Evolutionary conservation across 495 filamentous ascomycete species (phyloP).

Genomic region (Amniculicola lignicola): DNA sequence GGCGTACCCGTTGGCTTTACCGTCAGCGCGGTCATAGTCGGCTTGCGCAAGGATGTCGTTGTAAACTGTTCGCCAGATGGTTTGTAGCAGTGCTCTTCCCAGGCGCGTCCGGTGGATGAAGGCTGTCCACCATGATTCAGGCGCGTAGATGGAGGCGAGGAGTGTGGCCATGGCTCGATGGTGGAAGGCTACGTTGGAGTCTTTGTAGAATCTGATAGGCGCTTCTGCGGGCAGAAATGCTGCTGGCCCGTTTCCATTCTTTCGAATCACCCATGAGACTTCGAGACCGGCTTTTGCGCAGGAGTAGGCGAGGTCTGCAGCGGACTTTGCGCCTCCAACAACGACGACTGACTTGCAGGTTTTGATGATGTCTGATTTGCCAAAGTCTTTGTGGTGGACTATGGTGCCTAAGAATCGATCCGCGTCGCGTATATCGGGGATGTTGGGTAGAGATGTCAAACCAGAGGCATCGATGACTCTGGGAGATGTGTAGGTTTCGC

Average conservation of each 20-base stretch:
- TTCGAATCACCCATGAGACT: constrained; percentile 47
- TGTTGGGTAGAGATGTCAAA: constrained; percentile 41
- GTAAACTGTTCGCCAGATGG: constrained; percentile 29
- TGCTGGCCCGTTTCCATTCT: constrained; percentile 41
- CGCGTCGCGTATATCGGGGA: constrained; percentile 37
- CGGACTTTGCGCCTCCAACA: constrained; percentile 47
- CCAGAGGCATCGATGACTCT: constrained; percentile 47
- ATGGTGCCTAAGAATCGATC: constrained; percentile 40
- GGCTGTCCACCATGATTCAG: constrained; percentile 36
- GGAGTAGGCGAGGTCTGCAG: constrained; percentile 47
- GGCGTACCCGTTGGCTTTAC: constrained; percentile 37
- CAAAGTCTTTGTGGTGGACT: constrained; percentile 47
- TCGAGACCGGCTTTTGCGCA: constrained; percentile 41
- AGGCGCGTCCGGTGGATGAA: constrained; percentile 38
- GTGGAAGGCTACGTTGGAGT: constrained; percentile 27
- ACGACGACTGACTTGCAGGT: constrained; percentile 37
- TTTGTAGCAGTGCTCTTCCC: constrained; percentile 33
- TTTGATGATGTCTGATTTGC: constrained; percentile 36
- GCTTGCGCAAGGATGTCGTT: neutral
- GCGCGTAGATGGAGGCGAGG: constrained; percentile 26
- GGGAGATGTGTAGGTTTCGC: constrained; percentile 19
- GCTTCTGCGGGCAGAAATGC: constrained; percentile 34
- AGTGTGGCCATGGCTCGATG: constrained; percentile 15
- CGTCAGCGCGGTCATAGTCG: constrained; percentile 25
- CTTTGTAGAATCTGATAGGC: constrained; percentile 37